Base-by-base conservation (phyloP, 352 stramenopile genomes). In the Aphanomyces stellatus region DNA sequence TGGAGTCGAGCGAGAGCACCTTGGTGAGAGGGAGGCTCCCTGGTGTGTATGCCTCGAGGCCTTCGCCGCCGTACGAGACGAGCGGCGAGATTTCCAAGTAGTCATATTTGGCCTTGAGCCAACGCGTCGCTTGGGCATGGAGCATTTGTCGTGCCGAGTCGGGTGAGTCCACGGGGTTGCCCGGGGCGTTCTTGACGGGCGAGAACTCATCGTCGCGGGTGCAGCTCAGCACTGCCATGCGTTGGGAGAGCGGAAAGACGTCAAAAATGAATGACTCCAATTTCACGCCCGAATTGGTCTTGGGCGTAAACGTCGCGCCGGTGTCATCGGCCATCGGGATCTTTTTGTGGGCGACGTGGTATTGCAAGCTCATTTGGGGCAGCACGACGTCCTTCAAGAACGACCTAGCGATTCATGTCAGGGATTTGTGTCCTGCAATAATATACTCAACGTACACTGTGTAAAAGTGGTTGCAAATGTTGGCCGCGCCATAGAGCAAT, bases 231-330 rank as follows among this genome's bases (percentile, higher is more conserved):
- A 99, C 84, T 0, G 89, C 94, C 90, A 99, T 98, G 19, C 73
- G 81, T 42, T 85, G 75, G 7, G 94, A 96, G 0, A 98, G 78
- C 41, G 93, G 90, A 71, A 99, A 99, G 4, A 98, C 94, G 77
- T 99, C 97, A 74, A 99, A 99, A 70, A 99, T 99, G 74, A 99
- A 99, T 5, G 88, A 87, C 75, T 99, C 97, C 19, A 99, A 76
- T 76, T 99, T 99, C 76, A 99, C 91, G 24, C 96, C 97, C 59
- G 98, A 98, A 70, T 96, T 96, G 13, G 69, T 72, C 5, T 69
- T 70, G 0, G 93, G 93, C 30, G 79, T 93, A 27, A 94, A 80
- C 28, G 85, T 98, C 11, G 74, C 66, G 34, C 91, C 89, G 22
- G 76, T 70, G 11, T 82, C 78, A 62, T 98, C 84, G 8, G 89